Evolutionary conservation across 2,329 filamentous ascomycete genomes (phyloP), one percentile per base, ranked within the genome.

Genomic region (Pestalotiopsis fici): DNA sequence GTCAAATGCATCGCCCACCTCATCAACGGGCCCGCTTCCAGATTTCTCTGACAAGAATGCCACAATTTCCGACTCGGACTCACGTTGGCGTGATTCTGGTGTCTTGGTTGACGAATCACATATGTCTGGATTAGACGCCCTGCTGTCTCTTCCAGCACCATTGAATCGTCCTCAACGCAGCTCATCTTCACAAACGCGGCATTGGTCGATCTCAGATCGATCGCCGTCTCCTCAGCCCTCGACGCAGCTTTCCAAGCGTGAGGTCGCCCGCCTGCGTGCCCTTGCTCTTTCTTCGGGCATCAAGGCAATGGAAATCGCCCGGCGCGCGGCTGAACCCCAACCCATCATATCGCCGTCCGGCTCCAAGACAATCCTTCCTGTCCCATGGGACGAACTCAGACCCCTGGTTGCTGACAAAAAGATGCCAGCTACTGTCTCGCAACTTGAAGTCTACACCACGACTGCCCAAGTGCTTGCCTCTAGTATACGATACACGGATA

Each of bases 271-370:
- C n/a, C 86, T 95, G 2, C 87, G 90, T 67, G 88, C 93, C 0
- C 84, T 97, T 9, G 87, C 97, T 54, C 83, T 97, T 25, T 92
- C 91, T 70, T 93, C 94, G 0, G 95, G 94, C n/a, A 90, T 98
- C 75, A 97, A 97, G 80, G 95, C 95, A 0, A 90, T 90, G 74
- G 93, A 96, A 75, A 93, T 98, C 65, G 85, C 86, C 31, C 87
- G 90, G 3, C 88, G 91, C 59, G 90, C 91, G 3, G 80, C 90
- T 57, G 83, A 84, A 43, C 76, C 78, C 11, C 79, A 79, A 61
- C 76, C 79, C 21, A 77, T 83, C 0, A 78, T 80, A 31, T 70
- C 76, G 0, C 77, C 66, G 18, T 71, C 74, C 61, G 70, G 72
- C 15, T 69, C 70, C 39, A 69, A 63, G n/a, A 66, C 64, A 5